These are phyloP conservation scores for Pinus taeda DNA, from an alignment of 75 land plant genomes.

Conservation along the genomic window DNA sequence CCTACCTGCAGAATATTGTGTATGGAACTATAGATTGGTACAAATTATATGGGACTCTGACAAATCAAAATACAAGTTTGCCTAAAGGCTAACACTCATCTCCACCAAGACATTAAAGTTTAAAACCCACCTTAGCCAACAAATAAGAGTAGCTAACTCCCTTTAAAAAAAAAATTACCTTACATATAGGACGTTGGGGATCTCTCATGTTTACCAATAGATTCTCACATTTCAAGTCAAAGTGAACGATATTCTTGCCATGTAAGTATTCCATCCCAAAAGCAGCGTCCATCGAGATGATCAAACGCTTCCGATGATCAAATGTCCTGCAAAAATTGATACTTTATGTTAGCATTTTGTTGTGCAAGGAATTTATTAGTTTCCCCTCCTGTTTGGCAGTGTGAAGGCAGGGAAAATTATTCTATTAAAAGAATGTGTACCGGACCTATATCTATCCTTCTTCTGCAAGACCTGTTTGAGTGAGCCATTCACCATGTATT, in stretches of 20 bases:
- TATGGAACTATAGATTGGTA: not conserved
- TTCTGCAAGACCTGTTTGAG: conserved; percentile 65
- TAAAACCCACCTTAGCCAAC: not conserved
- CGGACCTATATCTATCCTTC: conserved; percentile 11
- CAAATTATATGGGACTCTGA: too few species aligned
- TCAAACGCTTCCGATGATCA: conserved; percentile 64
- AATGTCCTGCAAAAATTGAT: conserved; percentile 38
- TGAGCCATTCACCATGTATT: conserved; percentile 98
- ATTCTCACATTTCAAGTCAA: conserved; percentile 88
- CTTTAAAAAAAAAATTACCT: conserved; percentile 37
- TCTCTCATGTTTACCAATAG: conserved; percentile 79
- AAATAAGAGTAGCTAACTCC: too few species aligned
- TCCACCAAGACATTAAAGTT: not conserved
- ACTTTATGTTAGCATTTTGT: not conserved
- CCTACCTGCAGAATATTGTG: conserved; percentile 67
- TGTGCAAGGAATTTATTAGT: not conserved
- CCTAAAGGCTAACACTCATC: not conserved
- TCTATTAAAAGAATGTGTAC: not conserved
- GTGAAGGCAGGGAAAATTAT: not conserved
- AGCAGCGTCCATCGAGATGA: conserved; percentile 88
- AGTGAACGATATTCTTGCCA: conserved; percentile 82
- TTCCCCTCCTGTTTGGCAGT: not conserved
- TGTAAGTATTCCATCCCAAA: conserved; percentile 96
- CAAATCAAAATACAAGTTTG: not conserved
- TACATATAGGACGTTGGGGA: conserved; percentile 83